Evolutionary conservation across 208 protist genomes (phyloP).

Genomic region (Vickermania spadyakhi): DNA sequence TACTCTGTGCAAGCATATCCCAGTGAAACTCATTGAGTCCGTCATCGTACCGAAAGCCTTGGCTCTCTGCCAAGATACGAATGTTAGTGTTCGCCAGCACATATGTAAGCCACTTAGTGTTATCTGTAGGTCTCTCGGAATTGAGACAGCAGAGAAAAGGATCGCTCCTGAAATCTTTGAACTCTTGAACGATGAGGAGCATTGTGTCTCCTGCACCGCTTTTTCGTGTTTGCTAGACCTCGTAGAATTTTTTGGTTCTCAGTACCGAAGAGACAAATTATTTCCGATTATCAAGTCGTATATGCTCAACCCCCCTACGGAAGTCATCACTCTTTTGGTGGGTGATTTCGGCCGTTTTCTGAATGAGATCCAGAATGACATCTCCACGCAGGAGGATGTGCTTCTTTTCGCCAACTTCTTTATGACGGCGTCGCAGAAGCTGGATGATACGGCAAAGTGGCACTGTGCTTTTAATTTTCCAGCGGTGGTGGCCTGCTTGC

Average conservation of each 20-base stretch:
- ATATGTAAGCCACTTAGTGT: conserved; percentile 81
- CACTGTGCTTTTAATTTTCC: conserved; percentile 87
- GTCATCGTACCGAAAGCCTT: conserved; percentile 63
- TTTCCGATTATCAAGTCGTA: conserved; percentile 86
- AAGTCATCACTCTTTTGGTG: conserved; percentile 73
- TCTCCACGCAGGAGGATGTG: conserved; percentile 69
- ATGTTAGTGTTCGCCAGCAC: conserved; percentile 68
- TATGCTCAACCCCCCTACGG: conserved; percentile 74
- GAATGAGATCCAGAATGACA: conserved; percentile 76
- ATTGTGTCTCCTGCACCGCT: conserved; percentile 64
- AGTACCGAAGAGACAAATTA: conserved; percentile 71
- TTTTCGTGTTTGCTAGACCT: conserved; percentile 87
- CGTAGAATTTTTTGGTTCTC: conserved; percentile 82
- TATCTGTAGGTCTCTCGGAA: conserved; percentile 67
- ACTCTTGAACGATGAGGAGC: conserved; percentile 87
- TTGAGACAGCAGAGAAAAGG: conserved; percentile 62
- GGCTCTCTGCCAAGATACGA: conserved; percentile 88
- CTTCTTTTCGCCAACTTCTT: conserved; percentile 81
- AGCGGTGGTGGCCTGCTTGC: conserved; percentile 75
- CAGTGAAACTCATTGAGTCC: conserved; percentile 37
- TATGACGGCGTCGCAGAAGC: conserved; percentile 31
- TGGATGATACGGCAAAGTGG: conserved; percentile 59
- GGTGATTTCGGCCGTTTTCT: conserved; percentile 84
- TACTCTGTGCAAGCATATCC: conserved; percentile 43
- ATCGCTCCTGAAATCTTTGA: conserved; percentile 82